Base-by-base conservation (phyloP, 2,329 filamentous ascomycete species). In the Fusarium solani-melongenae region DNA sequence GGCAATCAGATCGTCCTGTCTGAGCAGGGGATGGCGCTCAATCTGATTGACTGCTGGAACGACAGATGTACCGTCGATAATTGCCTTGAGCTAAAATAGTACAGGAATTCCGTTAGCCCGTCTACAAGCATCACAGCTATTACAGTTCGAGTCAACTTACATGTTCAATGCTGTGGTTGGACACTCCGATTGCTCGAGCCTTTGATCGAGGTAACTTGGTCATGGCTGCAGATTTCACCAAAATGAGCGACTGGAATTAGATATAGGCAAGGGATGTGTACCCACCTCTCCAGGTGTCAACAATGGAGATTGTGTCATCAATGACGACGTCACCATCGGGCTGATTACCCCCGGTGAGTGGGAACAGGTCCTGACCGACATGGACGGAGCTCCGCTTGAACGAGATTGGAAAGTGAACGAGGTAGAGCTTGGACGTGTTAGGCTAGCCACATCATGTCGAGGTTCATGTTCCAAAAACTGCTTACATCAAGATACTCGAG, bases 31-130 rank as follows among this genome's bases (percentile, higher is more conserved):
- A 82, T 96, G 92, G 73, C 90, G 90, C 84, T 95, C 93, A 77
- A 95, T 92, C 86, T 96, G 93, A 84, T 96, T 95, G 72, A 92
- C 88, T 6, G 89, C 91, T 0, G 93, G 93, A 1, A 86, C 79
- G 62, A 93, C 82, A 62, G 84, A 86, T 46, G 90, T 89, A 8
- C 90, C 88, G 75, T 86, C 76, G 2, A 91, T 82, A 33, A 91
- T 82, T n/a, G 82, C 78, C 80, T 90, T 86, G 17, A 92, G 80
- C 75, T 91, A 83, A 17, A 81, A 17, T 49, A 27, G 14, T 24
- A n/a, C 8, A 27, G 14, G 14, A 5, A 4, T 15, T 27, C 6
- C 29, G 44, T 49, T 29, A 49, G 44, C 24, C 24, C 12, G n/a
- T 17, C 6, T 11, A 17, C 14, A 27, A 27, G 22, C 6, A n/a